Evolutionary conservation across 345 rosid genomes (phyloP), one percentile per base, ranked within the genome.

Genomic region (Erysimum cheiranthoides): DNA sequence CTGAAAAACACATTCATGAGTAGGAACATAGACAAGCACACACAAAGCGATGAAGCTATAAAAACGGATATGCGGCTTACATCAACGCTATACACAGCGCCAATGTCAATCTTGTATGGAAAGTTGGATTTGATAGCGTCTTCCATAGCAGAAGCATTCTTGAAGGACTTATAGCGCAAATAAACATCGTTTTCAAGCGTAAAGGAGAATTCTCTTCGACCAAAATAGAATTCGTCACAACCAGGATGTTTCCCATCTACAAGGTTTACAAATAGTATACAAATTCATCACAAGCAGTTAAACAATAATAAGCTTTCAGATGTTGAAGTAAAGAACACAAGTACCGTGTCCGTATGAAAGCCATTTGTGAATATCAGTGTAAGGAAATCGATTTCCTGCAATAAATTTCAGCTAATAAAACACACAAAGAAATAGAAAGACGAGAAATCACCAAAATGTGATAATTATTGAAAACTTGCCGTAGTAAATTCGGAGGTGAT

Each of bases 231-330:
- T 25, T 75, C 83, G 72, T 94, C 95, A 40, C 98, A 94, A 50
- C 84, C 97, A 35, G 96, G 97, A 84, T 92, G 98, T 82, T 88
- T 92, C 77, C 97, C 97, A 82, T 92, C 97, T 93, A 83, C 56
- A n/a, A 68, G 10, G 73, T 30, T 63, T 1, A 54, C 21, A 53
- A 53, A 68, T 8, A 46, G 7, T 16, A 45, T 45, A 45, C 8
- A 43, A 43, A 43, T 4, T 42, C 2, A 42, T 42, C 16, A 42
- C 47, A 45, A n/a, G 18, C 17, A 14, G 16, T 36, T 36, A 17
- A 21, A 21, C 25, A 21, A 21, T 1, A 21, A 21, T 3, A 54
- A 45, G 16, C 25, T 34, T 21, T 9, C 3, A 12, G 3, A 27
- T 9, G 50, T 46, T 39, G 1, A 35, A 35, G 39, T 3, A 35